Evolutionary conservation across 352 stramenopile genomes (phyloP).

Genomic region (Achlya hypogyna): DNA sequence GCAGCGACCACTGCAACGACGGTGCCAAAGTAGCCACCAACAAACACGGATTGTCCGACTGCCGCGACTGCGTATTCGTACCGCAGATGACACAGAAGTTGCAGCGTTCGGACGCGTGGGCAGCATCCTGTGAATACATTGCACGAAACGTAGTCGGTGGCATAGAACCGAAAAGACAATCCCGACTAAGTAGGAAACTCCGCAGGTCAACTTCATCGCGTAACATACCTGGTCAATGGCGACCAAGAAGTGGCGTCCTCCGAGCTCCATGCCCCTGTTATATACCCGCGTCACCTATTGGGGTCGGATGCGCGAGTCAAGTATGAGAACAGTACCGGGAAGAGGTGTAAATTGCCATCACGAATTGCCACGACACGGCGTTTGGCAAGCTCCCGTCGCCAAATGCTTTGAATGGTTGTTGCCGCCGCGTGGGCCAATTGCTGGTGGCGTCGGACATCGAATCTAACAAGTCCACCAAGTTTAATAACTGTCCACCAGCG

Average conservation of each 20-base stretch:
- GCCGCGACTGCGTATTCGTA: not conserved
- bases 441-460: not conserved
- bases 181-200: not conserved
- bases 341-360: not conserved
- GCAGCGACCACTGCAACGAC: not conserved
- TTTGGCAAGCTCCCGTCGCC: constrained; percentile 9
- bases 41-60: not conserved
- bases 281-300: not conserved
- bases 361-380: not conserved
- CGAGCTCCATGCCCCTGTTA: not conserved
- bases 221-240: constrained; percentile 5
- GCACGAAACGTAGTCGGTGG: not conserved
- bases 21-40: not conserved
- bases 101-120: not conserved
- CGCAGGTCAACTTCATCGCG: not conserved
- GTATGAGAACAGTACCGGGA: too few species aligned
- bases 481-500: too few species aligned
- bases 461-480: too few species aligned
- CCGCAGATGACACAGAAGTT: not conserved
- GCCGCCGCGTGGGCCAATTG: not conserved
- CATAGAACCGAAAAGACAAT: constrained; percentile 6
- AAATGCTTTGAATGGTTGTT: constrained; percentile 3
- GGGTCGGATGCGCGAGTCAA: not conserved
- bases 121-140: constrained; percentile 2
- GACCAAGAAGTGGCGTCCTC: not conserved